phyloP scores from a whole-genome alignment of 495 filamentous ascomycete species.

The Hypoxylon crocopeplum region DNA sequence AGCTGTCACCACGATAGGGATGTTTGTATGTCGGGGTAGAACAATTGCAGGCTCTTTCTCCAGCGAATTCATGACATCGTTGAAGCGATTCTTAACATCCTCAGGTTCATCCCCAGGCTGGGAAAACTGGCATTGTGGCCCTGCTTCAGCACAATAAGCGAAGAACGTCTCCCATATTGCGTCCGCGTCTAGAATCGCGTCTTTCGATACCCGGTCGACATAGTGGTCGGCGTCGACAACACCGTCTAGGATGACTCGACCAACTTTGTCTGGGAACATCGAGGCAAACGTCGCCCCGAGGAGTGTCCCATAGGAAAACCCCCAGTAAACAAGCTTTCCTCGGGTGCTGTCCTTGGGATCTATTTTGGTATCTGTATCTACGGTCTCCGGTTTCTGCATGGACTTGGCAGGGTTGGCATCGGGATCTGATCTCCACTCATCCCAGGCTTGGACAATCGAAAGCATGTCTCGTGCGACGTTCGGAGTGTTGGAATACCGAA shows the following conservation, averaged over 20 bases:
- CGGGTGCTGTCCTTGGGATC: constrained; percentile 23
- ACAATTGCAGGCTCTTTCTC: constrained; percentile 57
- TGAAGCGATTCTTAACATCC: constrained; percentile 53
- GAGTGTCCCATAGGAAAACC: constrained; percentile 66
- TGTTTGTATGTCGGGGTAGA: constrained; percentile 38
- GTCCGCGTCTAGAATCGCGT: constrained; percentile 51
- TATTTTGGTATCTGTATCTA: constrained; percentile 1
- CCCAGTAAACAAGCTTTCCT: constrained; percentile 64
- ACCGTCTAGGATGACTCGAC: constrained; percentile 49
- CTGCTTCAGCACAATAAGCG: constrained; percentile 45
- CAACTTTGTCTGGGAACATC: constrained; percentile 53
- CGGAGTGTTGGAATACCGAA: constrained; percentile 39
- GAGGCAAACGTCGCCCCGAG: constrained; percentile 59
- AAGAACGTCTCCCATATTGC: constrained; percentile 49
- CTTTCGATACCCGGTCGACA: constrained; percentile 40
- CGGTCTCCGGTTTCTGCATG: constrained; percentile 5
- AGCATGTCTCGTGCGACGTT: constrained; percentile 44
- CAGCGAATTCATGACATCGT: constrained; percentile 47
- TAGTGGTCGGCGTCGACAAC: constrained; percentile 51
- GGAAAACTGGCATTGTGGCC: constrained; percentile 42
- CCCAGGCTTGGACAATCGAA: constrained; percentile 45
- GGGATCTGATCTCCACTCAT: constrained; percentile 37
- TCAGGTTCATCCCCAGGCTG: constrained; percentile 44
- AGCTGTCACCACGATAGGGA: constrained; percentile 45
- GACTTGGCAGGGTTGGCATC: constrained; percentile 7